Conservation (phyloP, 2,329 filamentous ascomycete genomes). For the Ophiosphaerella narmari region DNA sequence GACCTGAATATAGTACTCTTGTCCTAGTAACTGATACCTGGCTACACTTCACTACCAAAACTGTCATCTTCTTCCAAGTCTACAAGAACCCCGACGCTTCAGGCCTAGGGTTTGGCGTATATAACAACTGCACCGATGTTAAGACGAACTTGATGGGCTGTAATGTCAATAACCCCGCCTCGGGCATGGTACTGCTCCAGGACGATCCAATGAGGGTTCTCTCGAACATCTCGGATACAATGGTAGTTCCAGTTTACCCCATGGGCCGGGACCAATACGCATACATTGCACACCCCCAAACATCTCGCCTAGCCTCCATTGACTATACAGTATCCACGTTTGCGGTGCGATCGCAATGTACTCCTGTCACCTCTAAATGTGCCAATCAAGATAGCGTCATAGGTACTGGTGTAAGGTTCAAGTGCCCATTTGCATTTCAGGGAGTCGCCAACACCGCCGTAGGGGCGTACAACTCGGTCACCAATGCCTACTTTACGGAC, state of each 20-base stretch:
- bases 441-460: background rate
- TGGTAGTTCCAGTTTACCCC: background rate
- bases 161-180: background rate
- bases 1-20: background rate
- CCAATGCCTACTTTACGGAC: constrained; percentile 1
- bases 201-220: background rate
- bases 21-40: constrained; percentile 3
- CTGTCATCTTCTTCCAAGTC: constrained; percentile 1
- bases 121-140: background rate
- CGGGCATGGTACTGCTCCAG: background rate
- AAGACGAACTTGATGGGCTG: background rate
- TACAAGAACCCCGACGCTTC: background rate
- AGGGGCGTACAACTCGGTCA: background rate
- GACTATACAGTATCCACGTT: constrained; percentile 3
- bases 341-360: background rate
- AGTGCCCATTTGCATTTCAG: background rate
- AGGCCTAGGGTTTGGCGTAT: background rate
- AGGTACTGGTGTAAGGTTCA: background rate
- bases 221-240: background rate
- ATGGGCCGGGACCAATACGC: background rate
- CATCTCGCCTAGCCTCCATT: background rate
- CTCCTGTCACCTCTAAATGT: background rate
- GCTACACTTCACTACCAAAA: constrained; percentile 4
- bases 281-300: background rate
- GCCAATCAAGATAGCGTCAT: background rate